phyloP scores from a whole-genome alignment of 2,329 filamentous ascomycete species.

The Neonectria neomacrospora region DNA sequence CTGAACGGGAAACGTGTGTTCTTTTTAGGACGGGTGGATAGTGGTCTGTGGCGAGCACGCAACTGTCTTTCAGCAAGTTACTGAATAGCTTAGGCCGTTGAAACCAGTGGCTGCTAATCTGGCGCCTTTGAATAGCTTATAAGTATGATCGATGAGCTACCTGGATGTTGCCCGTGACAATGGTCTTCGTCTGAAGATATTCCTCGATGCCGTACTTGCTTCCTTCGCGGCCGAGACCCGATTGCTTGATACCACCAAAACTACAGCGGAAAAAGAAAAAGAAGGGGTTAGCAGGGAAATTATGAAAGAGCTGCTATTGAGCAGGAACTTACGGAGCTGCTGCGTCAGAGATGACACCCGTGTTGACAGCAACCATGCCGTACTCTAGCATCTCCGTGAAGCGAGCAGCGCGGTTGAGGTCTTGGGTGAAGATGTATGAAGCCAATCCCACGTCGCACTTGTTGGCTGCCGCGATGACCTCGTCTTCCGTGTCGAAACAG shows the following conservation, averaged over 20 bases:
- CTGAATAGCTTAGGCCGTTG: no score
- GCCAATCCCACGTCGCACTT: slow-evolving; percentile 76
- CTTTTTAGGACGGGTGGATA: no score
- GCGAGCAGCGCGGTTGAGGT: slow-evolving; percentile 53
- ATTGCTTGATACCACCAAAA: slow-evolving; percentile 72
- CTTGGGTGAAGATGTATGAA: slow-evolving; percentile 75
- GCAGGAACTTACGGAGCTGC: slow-evolving; percentile 39
- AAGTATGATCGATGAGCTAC: slow-evolving; percentile 29
- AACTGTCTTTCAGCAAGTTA: no score
- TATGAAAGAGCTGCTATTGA: neutral
- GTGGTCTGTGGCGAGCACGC: no score
- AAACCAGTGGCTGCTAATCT: no score
- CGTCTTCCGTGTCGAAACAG: slow-evolving; percentile 76
- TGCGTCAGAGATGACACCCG: slow-evolving; percentile 53
- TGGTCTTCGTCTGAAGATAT: slow-evolving; percentile 66
- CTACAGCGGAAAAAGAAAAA: slow-evolving; percentile 12
- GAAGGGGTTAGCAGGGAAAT: neutral
- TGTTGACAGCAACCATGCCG: slow-evolving; percentile 75
- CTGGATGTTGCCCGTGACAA: slow-evolving; percentile 54
- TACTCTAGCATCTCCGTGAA: slow-evolving; percentile 66
- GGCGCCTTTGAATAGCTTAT: neutral
- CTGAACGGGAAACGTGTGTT: no score
- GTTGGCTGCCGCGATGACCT: slow-evolving; percentile 77
- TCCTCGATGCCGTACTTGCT: slow-evolving; percentile 70
- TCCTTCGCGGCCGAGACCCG: slow-evolving; percentile 70